Conservation (phyloP, 352 stramenopile species). For the Vaucheria bursata region DNA sequence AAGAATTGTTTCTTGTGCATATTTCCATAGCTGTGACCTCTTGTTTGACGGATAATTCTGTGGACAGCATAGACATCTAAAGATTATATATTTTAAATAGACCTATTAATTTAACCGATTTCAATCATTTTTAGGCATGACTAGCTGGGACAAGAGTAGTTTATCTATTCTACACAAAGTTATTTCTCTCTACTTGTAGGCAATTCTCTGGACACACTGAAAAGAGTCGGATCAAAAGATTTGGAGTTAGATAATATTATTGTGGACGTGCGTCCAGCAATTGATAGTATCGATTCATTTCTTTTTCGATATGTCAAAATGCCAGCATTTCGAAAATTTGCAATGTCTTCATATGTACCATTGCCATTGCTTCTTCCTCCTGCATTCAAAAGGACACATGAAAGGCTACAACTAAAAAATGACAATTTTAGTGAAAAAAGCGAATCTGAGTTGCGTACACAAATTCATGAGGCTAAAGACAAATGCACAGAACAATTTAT, state of each 20-base stretch:
- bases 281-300: slow-evolving; percentile 74
- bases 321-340: slow-evolving; percentile 32
- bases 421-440: slow-evolving; percentile 4
- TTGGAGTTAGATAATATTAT: slow-evolving; percentile 74
- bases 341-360: slow-evolving; percentile 20
- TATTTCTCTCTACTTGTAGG: neutral
- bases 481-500: too few relatives aligned
- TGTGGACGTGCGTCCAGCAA: slow-evolving; percentile 88
- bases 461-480: neutral
- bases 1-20: too few relatives aligned
- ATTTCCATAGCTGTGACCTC: too few relatives aligned
- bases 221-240: slow-evolving; percentile 37
- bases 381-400: neutral
- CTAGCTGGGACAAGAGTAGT: neutral
- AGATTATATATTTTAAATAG: too few relatives aligned
- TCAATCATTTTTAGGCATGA: too few relatives aligned
- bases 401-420: neutral
- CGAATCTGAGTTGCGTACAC: slow-evolving; percentile 11
- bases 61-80: too few relatives aligned
- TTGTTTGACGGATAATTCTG: too few relatives aligned
- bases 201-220: neutral
- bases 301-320: slow-evolving; percentile 51
- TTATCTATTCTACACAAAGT: neutral
- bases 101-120: too few relatives aligned
- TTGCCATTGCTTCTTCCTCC: slow-evolving; percentile 26